Evolutionary conservation across 257 asterid species (phyloP), one percentile per base, ranked within the genome.

Genomic region (Salvia hispanica): DNA sequence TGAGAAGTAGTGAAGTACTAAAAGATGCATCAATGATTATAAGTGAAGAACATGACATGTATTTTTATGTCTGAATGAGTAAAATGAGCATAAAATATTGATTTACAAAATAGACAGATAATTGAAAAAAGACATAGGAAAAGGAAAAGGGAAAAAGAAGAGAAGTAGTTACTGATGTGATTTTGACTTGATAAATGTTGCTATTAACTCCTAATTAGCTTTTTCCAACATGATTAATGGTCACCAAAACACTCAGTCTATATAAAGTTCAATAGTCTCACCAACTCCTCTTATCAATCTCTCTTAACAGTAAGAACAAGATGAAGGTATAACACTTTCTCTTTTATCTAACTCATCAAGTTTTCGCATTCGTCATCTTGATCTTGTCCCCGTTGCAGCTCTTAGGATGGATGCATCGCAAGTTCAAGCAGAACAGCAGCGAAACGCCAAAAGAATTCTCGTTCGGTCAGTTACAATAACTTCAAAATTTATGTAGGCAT

Each of bases 371-470:
- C 34, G 34, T 63, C 47, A 58, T 65, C 67, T 50, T 71, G 70
- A 11, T 71, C 66, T 25, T 39, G 15, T 68, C 74, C 74, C 75
- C 15, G 18, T 40, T 73, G 90, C 96, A 93, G 99, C 76, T 93
- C 81, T 87, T 93, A 36, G 96, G 94, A 36, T 93, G 99, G 99
- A 85, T 90, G 97, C 99, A 94, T 72, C 91, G 96, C 55, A 91
- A 91, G 89, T 84, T 94, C 64, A 76, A 81, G 81, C 96, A 88
- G 83, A 88, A 78, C 77, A 86, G 72, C 85, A 69, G 57, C 45
- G 97, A 88, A 70, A 78, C 90, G 25, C 82, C 68, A 28, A 93
- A 86, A 69, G 96, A 90, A 36, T 79, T 82, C 67, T 76, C 87
- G 63, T 70, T 78, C 14, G 96, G 99, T 90, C 78, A 73, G 89